Conservation (phyloP, 441 rosid genomes). For the Populus hybrid region DNA sequence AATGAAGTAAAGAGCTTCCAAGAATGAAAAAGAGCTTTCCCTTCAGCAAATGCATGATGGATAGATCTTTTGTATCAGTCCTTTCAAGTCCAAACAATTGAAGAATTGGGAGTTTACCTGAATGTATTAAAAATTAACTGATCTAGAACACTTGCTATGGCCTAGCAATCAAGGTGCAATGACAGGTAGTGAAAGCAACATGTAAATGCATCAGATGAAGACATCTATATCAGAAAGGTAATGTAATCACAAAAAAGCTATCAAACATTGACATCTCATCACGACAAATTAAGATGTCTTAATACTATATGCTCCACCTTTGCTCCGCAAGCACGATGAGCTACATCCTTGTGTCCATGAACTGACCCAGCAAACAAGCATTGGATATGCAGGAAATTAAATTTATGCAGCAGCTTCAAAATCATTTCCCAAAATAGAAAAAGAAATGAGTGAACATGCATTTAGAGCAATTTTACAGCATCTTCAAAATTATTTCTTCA, state of each 20-base stretch:
- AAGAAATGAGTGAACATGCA: not conserved
- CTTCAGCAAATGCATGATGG: not conserved
- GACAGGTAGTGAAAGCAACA: not conserved
- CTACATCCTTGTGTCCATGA: too few relatives aligned
- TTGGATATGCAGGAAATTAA: too few relatives aligned
- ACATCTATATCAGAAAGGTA: not conserved
- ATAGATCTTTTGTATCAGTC: not conserved
- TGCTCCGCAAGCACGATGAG: not conserved
- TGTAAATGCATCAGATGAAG: not conserved
- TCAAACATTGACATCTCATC: not conserved
- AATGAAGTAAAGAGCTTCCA: constrained; percentile 1
- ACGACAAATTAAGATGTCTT: not conserved
- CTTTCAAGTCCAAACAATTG: not conserved
- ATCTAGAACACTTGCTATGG: not conserved
- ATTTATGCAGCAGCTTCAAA: too few relatives aligned
- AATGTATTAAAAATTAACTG: not conserved
- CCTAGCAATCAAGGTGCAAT: not conserved
- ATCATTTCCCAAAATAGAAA: not conserved
- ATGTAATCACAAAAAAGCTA: not conserved
- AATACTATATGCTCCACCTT: not conserved
- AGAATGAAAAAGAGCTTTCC: not conserved
- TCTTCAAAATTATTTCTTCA: not conserved
- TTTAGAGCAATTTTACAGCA: not conserved
- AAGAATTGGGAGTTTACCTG: not conserved
- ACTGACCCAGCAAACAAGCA: too few relatives aligned